Conservation (phyloP, 2,329 filamentous ascomycete species). For the Seiridium cupressi region DNA sequence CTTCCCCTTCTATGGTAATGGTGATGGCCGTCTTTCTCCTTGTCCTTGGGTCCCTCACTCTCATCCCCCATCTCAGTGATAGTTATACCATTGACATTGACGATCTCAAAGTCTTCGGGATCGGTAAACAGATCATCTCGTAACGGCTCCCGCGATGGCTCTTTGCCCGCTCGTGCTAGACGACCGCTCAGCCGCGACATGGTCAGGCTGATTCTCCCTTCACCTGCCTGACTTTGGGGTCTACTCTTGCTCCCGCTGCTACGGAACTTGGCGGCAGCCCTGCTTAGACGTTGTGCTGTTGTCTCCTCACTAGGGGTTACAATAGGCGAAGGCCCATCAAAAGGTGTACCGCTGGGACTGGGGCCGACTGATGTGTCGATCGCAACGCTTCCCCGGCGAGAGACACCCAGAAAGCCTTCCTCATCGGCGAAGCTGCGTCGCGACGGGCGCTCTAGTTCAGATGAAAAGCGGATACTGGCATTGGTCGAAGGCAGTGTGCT, state of each 20-base stretch:
- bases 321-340: constrained; percentile 34
- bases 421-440: constrained; percentile 48
- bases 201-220: constrained; percentile 55
- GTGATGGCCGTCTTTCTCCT: constrained; percentile 17
- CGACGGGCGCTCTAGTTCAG: constrained; percentile 48
- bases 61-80: constrained; percentile 19
- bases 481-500: constrained; percentile 32
- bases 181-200: constrained; percentile 54
- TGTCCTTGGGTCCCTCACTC: constrained; percentile 17
- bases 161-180: constrained; percentile 50
- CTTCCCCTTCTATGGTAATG: constrained; percentile 7
- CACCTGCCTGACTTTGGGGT: constrained; percentile 57
- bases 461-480: constrained; percentile 54
- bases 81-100: constrained; percentile 12
- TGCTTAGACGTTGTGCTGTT: constrained; percentile 52
- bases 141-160: constrained; percentile 36
- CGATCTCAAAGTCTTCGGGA: constrained; percentile 20
- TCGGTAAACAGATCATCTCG: constrained; percentile 18
- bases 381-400: constrained; percentile 49
- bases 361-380: constrained; percentile 42
- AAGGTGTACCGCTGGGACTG: constrained; percentile 34
- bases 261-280: constrained; percentile 56
- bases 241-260: constrained; percentile 45
- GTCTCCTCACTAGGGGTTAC: constrained; percentile 51
- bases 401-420: constrained; percentile 32